Conservation (phyloP, 208 protist genomes). For the Leishmania aethiopica region DNA sequence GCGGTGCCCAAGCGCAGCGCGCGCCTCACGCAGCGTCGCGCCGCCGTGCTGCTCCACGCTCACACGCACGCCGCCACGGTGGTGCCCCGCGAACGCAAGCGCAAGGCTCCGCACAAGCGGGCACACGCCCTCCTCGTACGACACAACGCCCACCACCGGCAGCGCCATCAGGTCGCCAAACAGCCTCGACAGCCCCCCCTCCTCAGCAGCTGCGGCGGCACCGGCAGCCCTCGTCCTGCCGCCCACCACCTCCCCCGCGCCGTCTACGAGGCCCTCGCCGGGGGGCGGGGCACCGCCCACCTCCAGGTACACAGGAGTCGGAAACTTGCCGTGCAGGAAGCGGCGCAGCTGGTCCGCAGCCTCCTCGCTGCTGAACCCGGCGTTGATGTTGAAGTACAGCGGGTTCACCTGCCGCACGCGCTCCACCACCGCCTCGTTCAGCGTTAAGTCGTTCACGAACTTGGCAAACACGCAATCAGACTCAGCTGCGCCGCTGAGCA, state of each 20-base stretch:
- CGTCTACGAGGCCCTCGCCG: not conserved
- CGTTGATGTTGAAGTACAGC: constrained; percentile 57
- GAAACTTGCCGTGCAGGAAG: constrained; percentile 30
- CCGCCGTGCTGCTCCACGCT: constrained; percentile 5
- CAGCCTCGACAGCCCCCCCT: not conserved
- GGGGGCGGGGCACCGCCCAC: not conserved
- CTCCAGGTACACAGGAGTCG: constrained; percentile 30
- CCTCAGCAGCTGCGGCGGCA: constrained; percentile 2
- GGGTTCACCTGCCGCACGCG: constrained; percentile 18
- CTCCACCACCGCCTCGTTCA: constrained; percentile 13
- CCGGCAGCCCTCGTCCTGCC: not conserved
- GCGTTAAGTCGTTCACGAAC: constrained; percentile 20
- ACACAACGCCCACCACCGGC: constrained; percentile 43
- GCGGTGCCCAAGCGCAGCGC: constrained; percentile 19
- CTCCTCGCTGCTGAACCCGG: constrained; percentile 9
- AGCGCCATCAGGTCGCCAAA: constrained; percentile 48
- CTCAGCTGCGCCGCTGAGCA: constrained; percentile 52
- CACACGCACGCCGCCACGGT: constrained; percentile 31
- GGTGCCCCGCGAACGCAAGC: constrained; percentile 43
- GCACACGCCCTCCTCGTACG: constrained; percentile 43
- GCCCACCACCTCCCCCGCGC: not conserved
- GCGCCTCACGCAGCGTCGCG: constrained; percentile 13
- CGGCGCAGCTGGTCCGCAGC: constrained; percentile 21
- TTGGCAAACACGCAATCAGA: constrained; percentile 34
- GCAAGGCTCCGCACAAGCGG: constrained; percentile 51